phyloP scores from a whole-genome alignment of 192 early-diverging fungal species.

The Backusella psychrophila region DNA sequence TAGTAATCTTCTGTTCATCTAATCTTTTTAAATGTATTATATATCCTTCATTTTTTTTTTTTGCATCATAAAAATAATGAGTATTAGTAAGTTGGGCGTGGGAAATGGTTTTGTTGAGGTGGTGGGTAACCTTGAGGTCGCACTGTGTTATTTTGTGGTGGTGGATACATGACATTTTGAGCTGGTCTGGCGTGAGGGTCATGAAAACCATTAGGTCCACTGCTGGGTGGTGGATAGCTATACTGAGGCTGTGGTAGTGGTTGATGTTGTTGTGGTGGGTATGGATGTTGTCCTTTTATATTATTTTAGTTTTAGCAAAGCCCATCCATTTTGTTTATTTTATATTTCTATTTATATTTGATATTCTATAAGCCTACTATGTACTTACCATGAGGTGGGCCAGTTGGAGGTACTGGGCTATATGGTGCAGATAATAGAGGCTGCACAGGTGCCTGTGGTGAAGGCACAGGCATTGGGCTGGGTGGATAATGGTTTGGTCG shows the following conservation, averaged over 20 bases:
- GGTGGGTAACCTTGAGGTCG: not conserved
- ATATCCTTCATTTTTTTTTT: not conserved
- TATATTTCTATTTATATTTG: not conserved
- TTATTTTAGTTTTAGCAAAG: not conserved
- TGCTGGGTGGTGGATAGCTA: not conserved
- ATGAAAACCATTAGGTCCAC: not conserved
- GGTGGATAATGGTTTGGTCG: slow-evolving; percentile 1
- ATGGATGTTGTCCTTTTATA: not conserved
- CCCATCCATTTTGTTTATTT: too few relatives aligned
- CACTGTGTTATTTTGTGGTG: not conserved
- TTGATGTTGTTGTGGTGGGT: not conserved
- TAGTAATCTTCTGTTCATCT: not conserved
- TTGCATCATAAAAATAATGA: not conserved
- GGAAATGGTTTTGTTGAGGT: not conserved
- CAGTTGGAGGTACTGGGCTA: not conserved
- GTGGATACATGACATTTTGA: not conserved
- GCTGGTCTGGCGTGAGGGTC: not conserved
- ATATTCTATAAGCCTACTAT: not conserved
- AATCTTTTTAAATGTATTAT: not conserved
- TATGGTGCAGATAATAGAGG: slow-evolving; percentile 8
- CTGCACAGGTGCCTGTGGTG: slow-evolving; percentile 8
- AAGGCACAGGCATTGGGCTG: not conserved
- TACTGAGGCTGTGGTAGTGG: not conserved
- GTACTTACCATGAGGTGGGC: slow-evolving; percentile 3
- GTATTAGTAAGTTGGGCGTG: not conserved